Conservation (phyloP, 106 monocot genomes). For the Dioscorea dumetorum region DNA sequence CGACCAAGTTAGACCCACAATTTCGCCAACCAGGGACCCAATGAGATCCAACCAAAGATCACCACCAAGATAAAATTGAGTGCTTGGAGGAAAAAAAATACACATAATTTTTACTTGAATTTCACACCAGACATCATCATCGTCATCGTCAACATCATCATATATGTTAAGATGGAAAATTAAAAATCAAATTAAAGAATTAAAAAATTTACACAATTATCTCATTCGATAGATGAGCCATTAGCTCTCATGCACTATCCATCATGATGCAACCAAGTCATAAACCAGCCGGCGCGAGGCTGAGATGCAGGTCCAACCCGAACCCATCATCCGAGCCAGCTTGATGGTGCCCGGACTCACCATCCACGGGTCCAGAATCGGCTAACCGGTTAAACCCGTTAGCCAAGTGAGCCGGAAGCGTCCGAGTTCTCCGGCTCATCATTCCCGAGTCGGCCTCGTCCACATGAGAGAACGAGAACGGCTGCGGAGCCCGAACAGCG, state of each 20-base stretch:
- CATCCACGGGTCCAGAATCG: background rate
- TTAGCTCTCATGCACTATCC: no score
- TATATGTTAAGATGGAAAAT: background rate
- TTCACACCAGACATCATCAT: background rate
- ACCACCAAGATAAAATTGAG: no score
- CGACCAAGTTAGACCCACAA: no score
- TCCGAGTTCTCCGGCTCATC: background rate
- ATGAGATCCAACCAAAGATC: no score
- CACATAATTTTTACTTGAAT: background rate
- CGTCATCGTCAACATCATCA: background rate
- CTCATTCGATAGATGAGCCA: no score
- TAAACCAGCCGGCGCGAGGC: conserved; percentile 46
- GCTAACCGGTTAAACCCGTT: background rate
- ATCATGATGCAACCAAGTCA: background rate
- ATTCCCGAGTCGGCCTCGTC: background rate
- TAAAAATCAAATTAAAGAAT: background rate
- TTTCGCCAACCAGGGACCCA: no score
- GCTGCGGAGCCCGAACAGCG: background rate
- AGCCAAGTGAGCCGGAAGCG: background rate
- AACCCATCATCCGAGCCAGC: conserved; percentile 4
- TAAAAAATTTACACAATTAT: background rate
- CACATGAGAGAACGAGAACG: background rate
- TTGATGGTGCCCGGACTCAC: background rate
- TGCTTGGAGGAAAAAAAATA: background rate
- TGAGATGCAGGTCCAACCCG: conserved; percentile 55